A percentile compares a stretch with the other conserved stretches of the same genome.
Evolutionary conservation across 306 rosid species (phyloP).

Genomic region (Sophora flavescens): DNA sequence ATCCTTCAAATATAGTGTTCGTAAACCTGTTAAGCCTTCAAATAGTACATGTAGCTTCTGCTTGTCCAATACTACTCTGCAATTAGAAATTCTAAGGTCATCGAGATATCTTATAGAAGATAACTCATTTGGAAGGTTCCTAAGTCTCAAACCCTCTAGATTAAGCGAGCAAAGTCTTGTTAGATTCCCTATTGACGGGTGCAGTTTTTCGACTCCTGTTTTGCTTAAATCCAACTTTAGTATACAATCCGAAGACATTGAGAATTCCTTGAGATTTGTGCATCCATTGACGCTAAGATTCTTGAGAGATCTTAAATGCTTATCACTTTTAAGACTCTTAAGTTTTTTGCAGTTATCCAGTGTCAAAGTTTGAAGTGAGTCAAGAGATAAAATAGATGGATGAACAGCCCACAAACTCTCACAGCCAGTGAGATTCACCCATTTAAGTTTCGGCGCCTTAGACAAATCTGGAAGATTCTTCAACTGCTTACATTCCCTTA

Average conservation of each 20-base stretch:
- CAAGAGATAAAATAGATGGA: not conserved
- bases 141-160: conserved; percentile 4
- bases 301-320: not conserved
- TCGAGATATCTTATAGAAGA: conserved; percentile 5
- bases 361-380: conserved; percentile 1
- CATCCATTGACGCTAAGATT: not conserved
- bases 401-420: not conserved
- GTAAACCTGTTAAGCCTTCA: not conserved
- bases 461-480: conserved; percentile 40
- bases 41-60: not conserved
- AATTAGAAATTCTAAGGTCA: not conserved
- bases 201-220: not conserved
- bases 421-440: conserved; percentile 25
- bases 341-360: not conserved
- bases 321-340: not conserved
- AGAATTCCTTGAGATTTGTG: conserved; percentile 8
- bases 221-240: not conserved
- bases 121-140: conserved; percentile 3
- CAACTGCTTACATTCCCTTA: not conserved
- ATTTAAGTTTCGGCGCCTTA: conserved; percentile 26
- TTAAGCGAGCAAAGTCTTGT: not conserved
- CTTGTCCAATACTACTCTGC: not conserved
- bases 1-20: not conserved
- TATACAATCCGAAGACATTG: not conserved
- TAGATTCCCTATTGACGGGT: conserved; percentile 28